Evolutionary conservation across 1,284 basidiomycete species (phyloP).

Genomic region (Cutaneotrichosporon dermatis): DNA sequence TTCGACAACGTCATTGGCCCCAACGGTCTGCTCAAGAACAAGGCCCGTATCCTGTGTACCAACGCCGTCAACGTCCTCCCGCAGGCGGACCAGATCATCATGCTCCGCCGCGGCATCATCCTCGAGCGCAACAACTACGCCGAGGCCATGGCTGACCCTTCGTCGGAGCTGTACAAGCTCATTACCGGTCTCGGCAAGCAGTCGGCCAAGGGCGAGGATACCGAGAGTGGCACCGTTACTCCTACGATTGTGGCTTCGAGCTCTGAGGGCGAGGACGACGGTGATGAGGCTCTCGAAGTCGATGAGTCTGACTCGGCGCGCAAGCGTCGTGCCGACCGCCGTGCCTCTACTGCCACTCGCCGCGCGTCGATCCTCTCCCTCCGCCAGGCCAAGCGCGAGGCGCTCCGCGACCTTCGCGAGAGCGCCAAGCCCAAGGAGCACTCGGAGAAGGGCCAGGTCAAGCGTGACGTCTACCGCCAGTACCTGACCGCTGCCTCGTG

Average conservation of each 20-base stretch:
- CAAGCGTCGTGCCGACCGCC: constrained; percentile 31
- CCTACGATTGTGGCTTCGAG: constrained; percentile 34
- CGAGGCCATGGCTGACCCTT: constrained; percentile 60
- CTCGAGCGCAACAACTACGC: constrained; percentile 71
- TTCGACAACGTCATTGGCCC: constrained; percentile 87
- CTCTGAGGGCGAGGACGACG: constrained; percentile 32
- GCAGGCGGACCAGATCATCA: constrained; percentile 73
- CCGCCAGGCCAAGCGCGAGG: constrained; percentile 45
- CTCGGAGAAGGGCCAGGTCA: constrained; percentile 76
- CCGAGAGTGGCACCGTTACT: constrained; percentile 52
- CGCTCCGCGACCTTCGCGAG: constrained; percentile 47
- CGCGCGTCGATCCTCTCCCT: constrained; percentile 45
- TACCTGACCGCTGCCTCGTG: constrained; percentile 78
- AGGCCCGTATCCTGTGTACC: constrained; percentile 83
- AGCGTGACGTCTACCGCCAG: constrained; percentile 66
- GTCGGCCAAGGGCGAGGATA: constrained; percentile 35
- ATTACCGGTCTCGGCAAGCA: constrained; percentile 57
- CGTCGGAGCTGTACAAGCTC: constrained; percentile 73
- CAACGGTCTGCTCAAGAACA: constrained; percentile 72
- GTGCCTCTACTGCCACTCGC: constrained; percentile 36
- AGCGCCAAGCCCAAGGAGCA: constrained; percentile 63
- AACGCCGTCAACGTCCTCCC: constrained; percentile 77
- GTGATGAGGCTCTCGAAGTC: constrained; percentile 29
- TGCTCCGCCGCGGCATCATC: constrained; percentile 77
- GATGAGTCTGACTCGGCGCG: constrained; percentile 33